Base-by-base conservation (phyloP, 2,329 filamentous ascomycete species). In the Botrytis tulipae region DNA sequence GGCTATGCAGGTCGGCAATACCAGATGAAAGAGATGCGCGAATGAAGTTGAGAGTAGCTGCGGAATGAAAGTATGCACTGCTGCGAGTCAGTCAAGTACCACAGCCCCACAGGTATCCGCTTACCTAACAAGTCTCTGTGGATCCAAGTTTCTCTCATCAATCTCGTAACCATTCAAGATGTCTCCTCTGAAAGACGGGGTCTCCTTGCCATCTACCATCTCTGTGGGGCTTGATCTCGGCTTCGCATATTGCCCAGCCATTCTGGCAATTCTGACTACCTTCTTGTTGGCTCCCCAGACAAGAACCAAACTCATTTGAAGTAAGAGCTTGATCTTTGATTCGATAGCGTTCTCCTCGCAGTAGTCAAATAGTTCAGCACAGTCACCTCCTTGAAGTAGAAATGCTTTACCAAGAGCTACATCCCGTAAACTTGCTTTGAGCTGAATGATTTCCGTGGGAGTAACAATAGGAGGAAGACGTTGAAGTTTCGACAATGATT, bases 231-330 rank as follows among this genome's bases (percentile, higher is more conserved):
- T 97, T 6, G 94, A 97, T 73, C 96, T 87, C 3, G 95, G 96
- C 84, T 99, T 99, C 44, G 96, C 96, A 80, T 97, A 99, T 86
- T 99, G 96, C 5, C 96, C 96, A 20, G 96, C 96, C 90, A 98
- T 98, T 75, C 96, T 90, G 25, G 94, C 96, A 80, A 99, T 97
- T 78, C 96, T 90, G 66, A 99, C 94, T 6, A 99, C 94, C 9
- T 93, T 93, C 84, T 90, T 90, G 83, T 88, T 86, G 74, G 87
- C 87, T 78, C 93, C 96, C 92, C 95, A 98, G 82, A 98, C 95
- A 74, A 99, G 87, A 1, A 99, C 93, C 78, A 99, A 85, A 77
- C 93, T 97, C 95, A 99, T 98, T 84, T 99, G 96, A 74, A 99
- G 86, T 44, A 99, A 88, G 40, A 99, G 89, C 84, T 98, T 98